Base-by-base conservation (phyloP, 1,139 yeast genomes). In the Geotrichum aggregatum region DNA sequence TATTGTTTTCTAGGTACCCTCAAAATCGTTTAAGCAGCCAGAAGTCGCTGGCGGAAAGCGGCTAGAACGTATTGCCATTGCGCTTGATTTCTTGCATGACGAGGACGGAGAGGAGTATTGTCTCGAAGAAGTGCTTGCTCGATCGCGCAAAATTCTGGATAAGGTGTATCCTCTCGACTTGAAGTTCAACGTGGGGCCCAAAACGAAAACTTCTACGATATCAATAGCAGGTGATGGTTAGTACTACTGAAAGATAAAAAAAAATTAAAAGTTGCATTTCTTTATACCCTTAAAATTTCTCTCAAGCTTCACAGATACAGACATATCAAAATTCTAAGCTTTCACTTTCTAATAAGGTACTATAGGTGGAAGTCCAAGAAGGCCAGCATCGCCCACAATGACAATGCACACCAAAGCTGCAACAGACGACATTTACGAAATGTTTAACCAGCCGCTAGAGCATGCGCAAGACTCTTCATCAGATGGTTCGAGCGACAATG, bases 351-450 rank as follows among this genome's bases (percentile, higher is more conserved):
- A 33, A 50, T 56, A 18, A 46, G 54, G 24, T 26, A n/a, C 44
- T 8, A 19, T 18, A 40, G 33, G 26, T 14, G 48, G 34, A 3
- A 35, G n/a, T n/a, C 52, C 62, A 8, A 60, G 62, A 18, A 50
- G 65, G 24, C 62, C 64, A 13, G 66, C 69, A n/a, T 69, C 74
- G 0, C 96, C 96, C 0, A 88, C 96, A 0, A 77, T 86, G 61
- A 88, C 96, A 0, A 70, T 84, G 65, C 83, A 77, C 64, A 84
- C 96, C 0, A 81, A 80, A 55, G 80, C 83, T 61, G 95, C 96
- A 0, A 78, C 82, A 52, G 80, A 81, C 50, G 96, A 88, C 60
- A 83, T 89, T 0, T 74, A 79, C 56, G 77, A 78, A 21, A 85
- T 89, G 86, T 87, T 87, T 64, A 87, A 84, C 62, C 82, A 79